phyloP scores from a whole-genome alignment of 1,139 yeast species.

The Suhomyces anneliseae region DNA sequence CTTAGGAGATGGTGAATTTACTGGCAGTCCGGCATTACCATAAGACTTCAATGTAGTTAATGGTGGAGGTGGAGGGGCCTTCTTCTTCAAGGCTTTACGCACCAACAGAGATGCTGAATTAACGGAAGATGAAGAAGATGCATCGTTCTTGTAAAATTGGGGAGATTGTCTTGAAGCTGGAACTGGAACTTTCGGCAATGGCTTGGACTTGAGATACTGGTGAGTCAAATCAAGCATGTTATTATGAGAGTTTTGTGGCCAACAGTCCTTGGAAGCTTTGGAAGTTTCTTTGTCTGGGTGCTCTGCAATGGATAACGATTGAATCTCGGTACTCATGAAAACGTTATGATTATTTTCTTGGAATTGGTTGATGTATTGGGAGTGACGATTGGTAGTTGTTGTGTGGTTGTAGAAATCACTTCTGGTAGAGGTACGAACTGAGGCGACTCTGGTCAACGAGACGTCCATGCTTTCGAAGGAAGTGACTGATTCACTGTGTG shows the following conservation, averaged over 20 bases:
- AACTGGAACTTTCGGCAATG: constrained; percentile 15
- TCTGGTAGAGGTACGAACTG: constrained; percentile 37
- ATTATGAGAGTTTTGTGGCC: constrained; percentile 1
- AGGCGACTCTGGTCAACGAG: constrained; percentile 35
- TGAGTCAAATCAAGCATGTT: constrained; percentile 35
- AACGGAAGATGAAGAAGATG: constrained; percentile 18
- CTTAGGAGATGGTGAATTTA: constrained; percentile 1
- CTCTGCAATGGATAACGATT: constrained; percentile 3
- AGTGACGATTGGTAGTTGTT: constrained; percentile 28
- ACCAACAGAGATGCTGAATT: constrained; percentile 24
- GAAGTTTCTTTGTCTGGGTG: not conserved
- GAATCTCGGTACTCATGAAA: constrained; percentile 11
- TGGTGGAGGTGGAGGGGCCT: constrained; percentile 48
- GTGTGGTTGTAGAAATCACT: constrained; percentile 42
- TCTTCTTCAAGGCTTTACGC: constrained; percentile 33
- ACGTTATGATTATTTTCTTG: constrained; percentile 20
- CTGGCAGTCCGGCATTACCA: not conserved
- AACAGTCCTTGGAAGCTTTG: not conserved
- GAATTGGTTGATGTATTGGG: constrained; percentile 7
- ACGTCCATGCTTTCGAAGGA: constrained; percentile 19
- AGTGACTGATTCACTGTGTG: constrained; percentile 8
- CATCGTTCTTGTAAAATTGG: constrained; percentile 7
- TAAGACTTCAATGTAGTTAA: not conserved
- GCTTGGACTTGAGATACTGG: constrained; percentile 29
- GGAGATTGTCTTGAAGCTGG: constrained; percentile 10